These are phyloP conservation scores for Metschnikowia orientalis DNA, from an alignment of 805 yeast genomes.

Conservation along the genomic window DNA sequence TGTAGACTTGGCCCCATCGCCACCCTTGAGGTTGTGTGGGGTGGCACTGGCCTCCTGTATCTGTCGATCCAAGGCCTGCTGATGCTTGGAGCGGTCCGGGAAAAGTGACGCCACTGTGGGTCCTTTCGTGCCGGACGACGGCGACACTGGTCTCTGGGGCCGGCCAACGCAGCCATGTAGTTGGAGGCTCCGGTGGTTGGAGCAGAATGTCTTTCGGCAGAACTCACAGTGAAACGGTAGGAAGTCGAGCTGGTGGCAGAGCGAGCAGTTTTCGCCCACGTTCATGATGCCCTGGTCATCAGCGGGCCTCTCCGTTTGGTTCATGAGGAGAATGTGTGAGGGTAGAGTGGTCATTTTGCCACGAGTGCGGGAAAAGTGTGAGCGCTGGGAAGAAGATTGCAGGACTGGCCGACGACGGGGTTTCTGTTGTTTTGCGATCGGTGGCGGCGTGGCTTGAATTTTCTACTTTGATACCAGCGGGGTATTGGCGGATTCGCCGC, in stretches of 20 bases:
- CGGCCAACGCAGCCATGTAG: conserved; percentile 29
- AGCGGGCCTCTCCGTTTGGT: conserved; percentile 18
- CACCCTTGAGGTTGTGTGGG: conserved; percentile 24
- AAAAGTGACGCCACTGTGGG: conserved; percentile 46
- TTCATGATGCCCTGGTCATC: conserved; percentile 42
- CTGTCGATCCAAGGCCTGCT: conserved; percentile 30
- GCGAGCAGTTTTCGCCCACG: conserved; percentile 53
- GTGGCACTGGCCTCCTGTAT: conserved; percentile 8
- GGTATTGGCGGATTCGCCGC: too few relatives aligned
- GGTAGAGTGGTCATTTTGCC: conserved; percentile 6
- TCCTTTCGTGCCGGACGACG: conserved; percentile 15
- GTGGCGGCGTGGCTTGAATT: too few relatives aligned
- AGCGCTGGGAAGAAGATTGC: too few relatives aligned
- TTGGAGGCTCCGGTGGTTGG: conserved; percentile 42
- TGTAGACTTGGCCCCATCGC: conserved; percentile 7
- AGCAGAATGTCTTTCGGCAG: conserved; percentile 45
- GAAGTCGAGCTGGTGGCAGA: conserved; percentile 53
- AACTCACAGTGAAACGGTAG: conserved; percentile 53
- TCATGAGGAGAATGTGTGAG: conserved; percentile 22
- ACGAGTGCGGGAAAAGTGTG: too few relatives aligned
- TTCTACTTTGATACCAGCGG: too few relatives aligned
- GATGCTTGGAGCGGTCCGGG: conserved; percentile 46
- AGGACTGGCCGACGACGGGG: too few relatives aligned
- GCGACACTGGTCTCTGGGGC: conserved; percentile 14
- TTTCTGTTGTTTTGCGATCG: too few relatives aligned